phyloP scores from a whole-genome alignment of 192 early-diverging fungal genomes.

The Umbelopsis sp. region DNA sequence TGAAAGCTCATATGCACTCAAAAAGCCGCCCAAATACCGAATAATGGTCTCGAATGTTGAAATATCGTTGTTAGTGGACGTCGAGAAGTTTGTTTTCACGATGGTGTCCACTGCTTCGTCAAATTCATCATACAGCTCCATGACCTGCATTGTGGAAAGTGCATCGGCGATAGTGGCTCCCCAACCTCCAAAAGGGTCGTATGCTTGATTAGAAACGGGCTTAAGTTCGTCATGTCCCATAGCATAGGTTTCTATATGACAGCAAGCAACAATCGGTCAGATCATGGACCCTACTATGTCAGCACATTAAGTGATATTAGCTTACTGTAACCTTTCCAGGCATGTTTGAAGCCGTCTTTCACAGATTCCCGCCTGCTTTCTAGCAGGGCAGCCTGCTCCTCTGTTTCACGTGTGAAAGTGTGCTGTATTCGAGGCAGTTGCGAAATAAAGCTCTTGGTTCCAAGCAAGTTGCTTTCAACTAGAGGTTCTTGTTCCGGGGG shows the following conservation, averaged over 20 bases:
- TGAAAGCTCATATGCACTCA: conserved; percentile 83
- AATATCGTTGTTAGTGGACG: conserved; percentile 38
- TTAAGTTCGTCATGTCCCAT: conserved; percentile 72
- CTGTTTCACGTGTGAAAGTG: conserved; percentile 6
- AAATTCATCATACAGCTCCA: conserved; percentile 81
- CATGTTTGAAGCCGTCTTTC: conserved; percentile 62
- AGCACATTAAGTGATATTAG: background rate
- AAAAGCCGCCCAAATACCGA: conserved; percentile 72
- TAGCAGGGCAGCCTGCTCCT: background rate
- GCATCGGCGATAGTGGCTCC: conserved; percentile 79
- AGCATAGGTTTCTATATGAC: conserved; percentile 51
- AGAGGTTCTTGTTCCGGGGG: background rate
- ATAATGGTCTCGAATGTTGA: conserved; percentile 86
- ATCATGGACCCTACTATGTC: background rate
- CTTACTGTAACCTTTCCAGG: conserved; percentile 74
- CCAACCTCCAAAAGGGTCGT: conserved; percentile 51
- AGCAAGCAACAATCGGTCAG: background rate
- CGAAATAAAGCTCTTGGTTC: conserved; percentile 12
- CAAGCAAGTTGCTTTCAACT: background rate
- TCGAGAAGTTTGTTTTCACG: conserved; percentile 59
- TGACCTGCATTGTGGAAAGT: conserved; percentile 82
- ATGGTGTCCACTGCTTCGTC: conserved; percentile 38
- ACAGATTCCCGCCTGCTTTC: conserved; percentile 46
- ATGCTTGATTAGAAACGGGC: conserved; percentile 33
- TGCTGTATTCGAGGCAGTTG: conserved; percentile 25